A percentile compares a stretch with the other conserved stretches of the same genome.
phyloP scores from a whole-genome alignment of 495 filamentous ascomycete genomes.

The Articulospora tetracladia region DNA sequence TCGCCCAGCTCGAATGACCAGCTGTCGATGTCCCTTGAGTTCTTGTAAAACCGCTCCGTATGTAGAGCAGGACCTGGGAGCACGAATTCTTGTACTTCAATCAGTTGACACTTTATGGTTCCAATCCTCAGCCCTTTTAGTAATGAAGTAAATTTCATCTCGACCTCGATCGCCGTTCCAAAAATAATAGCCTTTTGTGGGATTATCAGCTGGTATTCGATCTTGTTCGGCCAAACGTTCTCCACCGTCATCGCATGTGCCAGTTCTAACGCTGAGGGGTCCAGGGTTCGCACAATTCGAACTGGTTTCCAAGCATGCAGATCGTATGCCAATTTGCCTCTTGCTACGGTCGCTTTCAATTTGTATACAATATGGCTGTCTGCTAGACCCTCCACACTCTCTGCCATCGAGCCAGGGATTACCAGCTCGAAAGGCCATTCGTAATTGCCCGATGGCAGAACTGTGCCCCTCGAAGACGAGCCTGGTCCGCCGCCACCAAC shows the following conservation, averaged over 20 bases:
- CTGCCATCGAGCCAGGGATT: constrained; percentile 70
- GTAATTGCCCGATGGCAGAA: constrained; percentile 73
- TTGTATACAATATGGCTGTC: constrained; percentile 82
- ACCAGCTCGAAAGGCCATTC: constrained; percentile 85
- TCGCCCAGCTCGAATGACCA: constrained; percentile 60
- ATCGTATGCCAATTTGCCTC: constrained; percentile 77
- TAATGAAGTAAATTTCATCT: constrained; percentile 77
- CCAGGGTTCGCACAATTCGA: constrained; percentile 82
- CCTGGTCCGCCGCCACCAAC: constrained; percentile 30
- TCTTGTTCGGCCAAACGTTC: constrained; percentile 92
- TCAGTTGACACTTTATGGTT: constrained; percentile 65
- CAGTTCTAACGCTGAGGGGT: constrained; percentile 75
- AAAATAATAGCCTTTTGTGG: constrained; percentile 90
- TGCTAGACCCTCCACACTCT: constrained; percentile 83
- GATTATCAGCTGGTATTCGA: constrained; percentile 85
- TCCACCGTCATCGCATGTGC: constrained; percentile 89
- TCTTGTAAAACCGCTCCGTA: constrained; percentile 53
- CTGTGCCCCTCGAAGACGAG: constrained; percentile 45
- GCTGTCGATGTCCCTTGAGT: constrained; percentile 54
- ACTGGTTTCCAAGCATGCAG: constrained; percentile 73
- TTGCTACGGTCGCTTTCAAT: constrained; percentile 80
- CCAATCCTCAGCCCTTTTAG: constrained; percentile 84
- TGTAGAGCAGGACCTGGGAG: constrained; percentile 45
- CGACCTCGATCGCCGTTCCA: constrained; percentile 73
- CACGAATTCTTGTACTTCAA: constrained; percentile 73